A percentile compares a stretch with the other conserved stretches of the same genome.
Evolutionary conservation across 768 basidiomycete genomes (phyloP).

Genomic region (Macrolepiota fuliginosa): DNA sequence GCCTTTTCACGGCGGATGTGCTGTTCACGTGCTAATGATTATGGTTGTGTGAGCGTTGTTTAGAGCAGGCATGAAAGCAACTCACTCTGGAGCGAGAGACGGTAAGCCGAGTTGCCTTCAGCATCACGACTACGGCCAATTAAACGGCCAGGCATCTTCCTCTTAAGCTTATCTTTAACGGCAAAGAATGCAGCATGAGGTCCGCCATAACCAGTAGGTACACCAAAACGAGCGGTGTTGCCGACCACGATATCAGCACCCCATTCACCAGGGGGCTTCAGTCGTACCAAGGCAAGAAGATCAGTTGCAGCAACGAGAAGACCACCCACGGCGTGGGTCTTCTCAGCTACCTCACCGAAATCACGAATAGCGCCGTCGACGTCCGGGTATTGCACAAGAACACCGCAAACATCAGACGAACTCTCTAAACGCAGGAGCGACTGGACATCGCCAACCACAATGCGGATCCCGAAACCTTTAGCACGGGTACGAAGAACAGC

Average conservation of each 20-base stretch:
- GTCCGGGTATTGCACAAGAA: constrained; percentile 93
- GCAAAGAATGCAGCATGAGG: constrained; percentile 99
- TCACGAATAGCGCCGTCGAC: constrained; percentile 82
- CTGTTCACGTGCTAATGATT: constrained; percentile 81
- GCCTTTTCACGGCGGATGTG: constrained; percentile 98
- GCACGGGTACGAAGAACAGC: constrained; percentile 89
- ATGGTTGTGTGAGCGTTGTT: background rate
- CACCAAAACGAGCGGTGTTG: constrained; percentile 95
- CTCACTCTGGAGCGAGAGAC: constrained; percentile 92
- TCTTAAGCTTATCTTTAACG: constrained; percentile 85
- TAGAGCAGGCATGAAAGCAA: constrained; percentile 11
- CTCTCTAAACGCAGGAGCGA: constrained; percentile 48
- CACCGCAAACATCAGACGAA: constrained; percentile 71
- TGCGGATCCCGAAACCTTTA: constrained; percentile 88
- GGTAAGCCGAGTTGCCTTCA: constrained; percentile 84
- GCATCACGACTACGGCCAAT: constrained; percentile 89
- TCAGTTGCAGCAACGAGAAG: constrained; percentile 89
- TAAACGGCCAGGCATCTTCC: constrained; percentile 98
- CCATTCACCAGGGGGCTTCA: constrained; percentile 98
- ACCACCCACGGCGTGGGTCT: constrained; percentile 72
- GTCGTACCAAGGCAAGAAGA: constrained; percentile 86
- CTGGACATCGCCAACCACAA: constrained; percentile 66
- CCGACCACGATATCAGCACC: constrained; percentile 95
- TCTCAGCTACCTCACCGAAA: constrained; percentile 60
- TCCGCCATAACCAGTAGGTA: constrained; percentile 95